Evolutionary conservation across 2,329 filamentous ascomycete genomes (phyloP).

Genomic region (Lizonia empirigonia): DNA sequence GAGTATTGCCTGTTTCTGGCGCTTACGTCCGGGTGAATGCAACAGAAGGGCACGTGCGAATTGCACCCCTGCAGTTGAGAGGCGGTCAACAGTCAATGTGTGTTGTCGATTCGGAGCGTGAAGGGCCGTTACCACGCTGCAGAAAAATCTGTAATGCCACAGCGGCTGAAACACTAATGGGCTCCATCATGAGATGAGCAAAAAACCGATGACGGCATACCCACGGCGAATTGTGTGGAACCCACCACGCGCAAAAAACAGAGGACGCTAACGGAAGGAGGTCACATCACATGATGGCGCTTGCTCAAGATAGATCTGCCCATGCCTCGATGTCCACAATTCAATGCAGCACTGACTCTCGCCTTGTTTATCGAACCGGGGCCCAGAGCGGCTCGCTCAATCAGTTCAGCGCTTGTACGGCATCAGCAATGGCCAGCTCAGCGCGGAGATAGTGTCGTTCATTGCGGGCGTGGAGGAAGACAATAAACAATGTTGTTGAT

Average conservation of each 20-base stretch:
- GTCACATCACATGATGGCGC: slow-evolving; percentile 2
- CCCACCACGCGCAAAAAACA: slow-evolving; percentile 3
- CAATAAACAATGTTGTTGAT: slow-evolving; percentile 1
- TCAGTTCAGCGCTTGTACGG: slow-evolving; percentile 13
- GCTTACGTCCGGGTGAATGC: slow-evolving; percentile 13
- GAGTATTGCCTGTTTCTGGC: slow-evolving; percentile 3
- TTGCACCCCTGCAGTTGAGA: background rate
- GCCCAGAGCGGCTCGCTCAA: slow-evolving; percentile 19
- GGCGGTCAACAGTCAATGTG: slow-evolving; percentile 17
- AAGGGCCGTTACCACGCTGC: slow-evolving; percentile 11
- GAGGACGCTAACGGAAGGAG: background rate
- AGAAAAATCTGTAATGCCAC: slow-evolving; percentile 5
- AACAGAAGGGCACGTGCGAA: slow-evolving; percentile 6
- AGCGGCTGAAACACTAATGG: slow-evolving; percentile 12
- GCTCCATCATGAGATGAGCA: slow-evolving; percentile 7
- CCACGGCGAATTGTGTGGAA: slow-evolving; percentile 13
- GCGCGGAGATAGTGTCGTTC: background rate
- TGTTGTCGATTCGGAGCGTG: slow-evolving; percentile 7
- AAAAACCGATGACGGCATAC: slow-evolving; percentile 16
- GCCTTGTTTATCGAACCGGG: slow-evolving; percentile 7
- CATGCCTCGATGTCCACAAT: slow-evolving; percentile 15
- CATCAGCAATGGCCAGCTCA: slow-evolving; percentile 4
- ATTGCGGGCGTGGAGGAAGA: background rate
- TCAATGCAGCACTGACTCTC: slow-evolving; percentile 10
- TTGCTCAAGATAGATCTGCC: background rate